These are phyloP conservation scores for Coccomyxa sp. DNA, from an alignment of 139 green algal species.

Conservation along the genomic window DNA sequence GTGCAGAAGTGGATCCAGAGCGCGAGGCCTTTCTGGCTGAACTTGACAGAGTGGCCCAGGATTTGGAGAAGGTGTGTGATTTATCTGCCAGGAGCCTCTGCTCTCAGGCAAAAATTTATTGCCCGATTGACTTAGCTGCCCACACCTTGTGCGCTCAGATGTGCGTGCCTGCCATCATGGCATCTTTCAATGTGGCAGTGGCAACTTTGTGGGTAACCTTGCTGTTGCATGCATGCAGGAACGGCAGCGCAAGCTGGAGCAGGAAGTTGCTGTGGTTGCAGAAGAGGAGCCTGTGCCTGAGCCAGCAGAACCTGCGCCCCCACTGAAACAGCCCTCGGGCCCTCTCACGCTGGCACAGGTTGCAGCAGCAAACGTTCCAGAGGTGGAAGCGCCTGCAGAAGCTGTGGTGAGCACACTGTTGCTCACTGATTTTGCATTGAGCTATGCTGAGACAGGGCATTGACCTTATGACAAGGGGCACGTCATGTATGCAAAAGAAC, in stretches of 20 bases:
- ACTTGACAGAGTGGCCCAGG: slow-evolving; percentile 46
- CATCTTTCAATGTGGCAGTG: background rate
- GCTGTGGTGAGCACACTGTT: background rate
- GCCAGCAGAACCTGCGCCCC: background rate
- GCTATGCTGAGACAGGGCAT: background rate
- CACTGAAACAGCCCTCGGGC: background rate
- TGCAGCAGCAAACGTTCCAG: slow-evolving; percentile 1
- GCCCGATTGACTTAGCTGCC: too few species aligned
- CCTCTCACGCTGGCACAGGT: background rate
- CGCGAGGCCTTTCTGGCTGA: slow-evolving; percentile 56
- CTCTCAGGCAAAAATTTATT: too few species aligned
- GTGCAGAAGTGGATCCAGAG: slow-evolving; percentile 30
- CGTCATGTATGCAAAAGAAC: too few species aligned
- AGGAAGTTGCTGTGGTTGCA: background rate
- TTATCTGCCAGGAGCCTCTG: background rate
- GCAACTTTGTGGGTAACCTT: background rate
- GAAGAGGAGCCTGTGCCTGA: background rate
- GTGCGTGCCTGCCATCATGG: too few species aligned
- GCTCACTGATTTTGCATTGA: background rate
- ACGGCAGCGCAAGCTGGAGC: slow-evolving; percentile 16
- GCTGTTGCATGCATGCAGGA: background rate
- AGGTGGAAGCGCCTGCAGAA: background rate
- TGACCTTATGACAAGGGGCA: too few species aligned
- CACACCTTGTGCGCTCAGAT: too few species aligned
- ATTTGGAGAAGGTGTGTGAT: slow-evolving; percentile 27